Percentiles rank a stretch among this genome's conserved stretches.
Evolutionary conservation across 139 green algal species (phyloP).

Genomic region (Chlamydomonas sp.): DNA sequence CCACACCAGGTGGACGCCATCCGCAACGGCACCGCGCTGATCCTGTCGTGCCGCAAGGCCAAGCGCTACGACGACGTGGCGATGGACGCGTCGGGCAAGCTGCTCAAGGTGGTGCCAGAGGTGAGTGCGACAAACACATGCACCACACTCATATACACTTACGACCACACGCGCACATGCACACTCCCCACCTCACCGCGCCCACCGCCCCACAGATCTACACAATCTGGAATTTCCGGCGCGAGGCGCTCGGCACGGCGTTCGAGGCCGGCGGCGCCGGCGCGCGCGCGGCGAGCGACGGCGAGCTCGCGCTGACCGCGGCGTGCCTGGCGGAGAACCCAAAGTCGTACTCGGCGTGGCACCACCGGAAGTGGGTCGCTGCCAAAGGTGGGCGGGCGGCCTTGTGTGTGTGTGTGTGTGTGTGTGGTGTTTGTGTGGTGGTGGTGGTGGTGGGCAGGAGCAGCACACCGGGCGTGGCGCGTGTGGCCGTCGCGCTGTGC

Average conservation of each 20-base stretch:
- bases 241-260: slow-evolving; percentile 49
- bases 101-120: slow-evolving; percentile 50
- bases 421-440: not conserved
- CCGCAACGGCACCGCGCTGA: slow-evolving; percentile 32
- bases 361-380: slow-evolving; percentile 88
- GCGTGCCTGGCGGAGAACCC: slow-evolving; percentile 72
- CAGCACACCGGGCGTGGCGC: no score
- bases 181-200: no score
- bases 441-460: not conserved
- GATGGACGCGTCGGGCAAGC: slow-evolving; percentile 39
- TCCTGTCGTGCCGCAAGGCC: slow-evolving; percentile 36
- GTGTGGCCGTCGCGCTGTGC: no score
- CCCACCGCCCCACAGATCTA: slow-evolving; percentile 88
- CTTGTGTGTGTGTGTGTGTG: slow-evolving; percentile 26
- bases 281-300: slow-evolving; percentile 28
- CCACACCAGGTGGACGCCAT: slow-evolving; percentile 43
- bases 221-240: slow-evolving; percentile 86
- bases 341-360: slow-evolving; percentile 91
- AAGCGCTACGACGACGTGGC: slow-evolving; percentile 32
- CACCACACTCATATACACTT: not conserved
- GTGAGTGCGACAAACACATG: slow-evolving; percentile 36
- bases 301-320: slow-evolving; percentile 60
- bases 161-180: no score
- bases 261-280: slow-evolving; percentile 42
- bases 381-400: slow-evolving; percentile 33